These are phyloP conservation scores for Ceratobasidium sp. DNA, from an alignment of 1,284 basidiomycete genomes.

Conservation along the genomic window DNA sequence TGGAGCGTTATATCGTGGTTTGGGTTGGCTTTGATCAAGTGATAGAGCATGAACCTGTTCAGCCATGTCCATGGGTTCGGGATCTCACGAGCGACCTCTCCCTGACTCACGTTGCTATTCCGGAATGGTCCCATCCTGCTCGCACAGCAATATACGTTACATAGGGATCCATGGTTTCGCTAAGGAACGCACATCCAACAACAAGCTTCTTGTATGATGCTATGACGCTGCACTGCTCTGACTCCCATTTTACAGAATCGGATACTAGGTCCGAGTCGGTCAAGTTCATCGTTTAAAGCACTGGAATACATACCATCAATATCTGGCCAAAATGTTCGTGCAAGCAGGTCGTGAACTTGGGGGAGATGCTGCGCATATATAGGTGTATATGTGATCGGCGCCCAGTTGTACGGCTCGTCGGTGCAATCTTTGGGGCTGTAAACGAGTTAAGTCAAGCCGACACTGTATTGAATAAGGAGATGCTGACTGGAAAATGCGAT, in stretches of 20 bases:
- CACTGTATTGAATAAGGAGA: conserved; percentile 38
- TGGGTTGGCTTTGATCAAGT: conserved; percentile 71
- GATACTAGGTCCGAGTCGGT: conserved; percentile 55
- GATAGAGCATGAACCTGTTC: conserved; percentile 72
- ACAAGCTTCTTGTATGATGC: conserved; percentile 73
- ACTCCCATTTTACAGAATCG: conserved; percentile 68
- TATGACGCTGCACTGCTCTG: conserved; percentile 72
- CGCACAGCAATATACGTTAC: conserved; percentile 78
- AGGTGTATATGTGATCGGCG: conserved; percentile 68
- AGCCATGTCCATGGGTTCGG: conserved; percentile 6
- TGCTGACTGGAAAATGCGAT: conserved; percentile 63
- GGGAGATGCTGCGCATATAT: conserved; percentile 64
- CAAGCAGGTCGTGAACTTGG: conserved; percentile 72
- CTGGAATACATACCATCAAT: conserved; percentile 62
- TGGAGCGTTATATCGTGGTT: conserved; percentile 76
- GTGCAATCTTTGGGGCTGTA: conserved; percentile 46
- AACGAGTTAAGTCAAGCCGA: conserved; percentile 54
- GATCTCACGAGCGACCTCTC: not conserved
- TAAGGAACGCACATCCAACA: conserved; percentile 74
- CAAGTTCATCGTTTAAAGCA: not conserved
- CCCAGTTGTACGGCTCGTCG: conserved; percentile 41
- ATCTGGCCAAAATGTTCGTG: conserved; percentile 71
- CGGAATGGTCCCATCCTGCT: conserved; percentile 75
- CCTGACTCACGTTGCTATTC: conserved; percentile 67
- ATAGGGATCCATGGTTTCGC: conserved; percentile 72